Conservation (phyloP, 495 filamentous ascomycete species). For the Xylaria scruposa region DNA sequence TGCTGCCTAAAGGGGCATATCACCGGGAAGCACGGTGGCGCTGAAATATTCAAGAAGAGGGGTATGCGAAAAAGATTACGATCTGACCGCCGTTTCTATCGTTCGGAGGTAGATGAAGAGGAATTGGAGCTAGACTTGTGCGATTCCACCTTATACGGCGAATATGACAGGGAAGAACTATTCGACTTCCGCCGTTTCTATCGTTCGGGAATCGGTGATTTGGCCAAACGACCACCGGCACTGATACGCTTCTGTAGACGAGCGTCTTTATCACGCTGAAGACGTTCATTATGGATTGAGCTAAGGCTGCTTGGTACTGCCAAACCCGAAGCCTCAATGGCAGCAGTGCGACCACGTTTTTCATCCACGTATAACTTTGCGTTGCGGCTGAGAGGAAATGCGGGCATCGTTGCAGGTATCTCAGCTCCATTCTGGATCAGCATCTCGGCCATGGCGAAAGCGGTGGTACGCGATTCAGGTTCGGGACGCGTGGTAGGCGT, state of each 20-base stretch:
- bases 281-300: conserved; percentile 44
- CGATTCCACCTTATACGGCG: conserved; percentile 35
- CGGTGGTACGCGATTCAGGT: conserved; percentile 47
- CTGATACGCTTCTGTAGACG: conserved; percentile 68
- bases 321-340: conserved; percentile 45
- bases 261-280: conserved; percentile 59
- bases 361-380: conserved; percentile 86
- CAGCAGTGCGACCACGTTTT: conserved; percentile 65
- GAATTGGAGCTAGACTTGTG: conserved; percentile 36
- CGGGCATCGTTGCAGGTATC: conserved; percentile 73
- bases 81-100: conserved; percentile 47
- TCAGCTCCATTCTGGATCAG: conserved; percentile 94
- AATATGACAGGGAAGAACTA: conserved; percentile 35
- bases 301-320: conserved; percentile 31
- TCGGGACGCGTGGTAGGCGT: conserved; percentile 36
- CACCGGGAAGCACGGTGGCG: conserved; percentile 35
- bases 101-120: conserved; percentile 41
- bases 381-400: conserved; percentile 75
- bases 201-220: conserved; percentile 62
- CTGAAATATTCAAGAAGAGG: conserved; percentile 41
- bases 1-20: conserved; percentile 32
- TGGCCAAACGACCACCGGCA: conserved; percentile 64
- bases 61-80: conserved; percentile 42
- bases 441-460: conserved; percentile 89
- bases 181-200: conserved; percentile 50